Evolutionary conservation across 164 flowering plant genomes (phyloP).

Genomic region (Piper longum): DNA sequence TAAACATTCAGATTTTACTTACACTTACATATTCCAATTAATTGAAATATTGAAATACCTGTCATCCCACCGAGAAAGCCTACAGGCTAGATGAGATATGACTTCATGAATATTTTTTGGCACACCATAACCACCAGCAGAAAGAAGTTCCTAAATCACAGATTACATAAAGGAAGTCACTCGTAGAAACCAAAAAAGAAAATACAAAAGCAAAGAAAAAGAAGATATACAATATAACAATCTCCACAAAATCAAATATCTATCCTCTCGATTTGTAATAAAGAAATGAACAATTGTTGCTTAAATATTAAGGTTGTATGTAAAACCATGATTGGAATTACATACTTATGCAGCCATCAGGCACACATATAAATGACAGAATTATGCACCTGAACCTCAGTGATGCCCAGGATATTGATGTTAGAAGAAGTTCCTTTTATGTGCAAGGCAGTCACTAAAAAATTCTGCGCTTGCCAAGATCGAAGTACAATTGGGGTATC

Average conservation of each 20-base stretch:
- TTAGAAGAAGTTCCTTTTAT: slow-evolving; percentile 53
- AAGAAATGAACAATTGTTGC: too few species aligned
- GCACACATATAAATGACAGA: background rate
- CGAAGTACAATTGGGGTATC: slow-evolving; percentile 79
- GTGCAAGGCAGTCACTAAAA: slow-evolving; percentile 67
- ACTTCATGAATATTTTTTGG: slow-evolving; percentile 83
- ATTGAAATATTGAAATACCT: slow-evolving; percentile 27
- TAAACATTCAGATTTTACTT: background rate
- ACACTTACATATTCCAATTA: background rate
- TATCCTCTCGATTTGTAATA: too few species aligned
- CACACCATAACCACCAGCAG: slow-evolving; percentile 52
- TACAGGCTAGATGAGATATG: slow-evolving; percentile 61
- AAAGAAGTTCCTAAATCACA: slow-evolving; percentile 59
- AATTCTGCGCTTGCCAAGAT: slow-evolving; percentile 91
- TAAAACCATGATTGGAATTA: background rate
- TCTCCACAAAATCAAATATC: too few species aligned
- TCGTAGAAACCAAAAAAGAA: too few species aligned
- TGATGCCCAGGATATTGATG: slow-evolving; percentile 67
- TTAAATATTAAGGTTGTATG: too few species aligned
- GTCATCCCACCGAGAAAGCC: slow-evolving; percentile 94
- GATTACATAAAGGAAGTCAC: too few species aligned
- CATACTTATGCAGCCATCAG: background rate
- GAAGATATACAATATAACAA: too few species aligned
- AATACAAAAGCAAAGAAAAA: too few species aligned
- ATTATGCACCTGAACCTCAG: slow-evolving; percentile 76